Base-by-base conservation (phyloP, 352 stramenopile genomes). In the Globisporangium mamillatum region DNA sequence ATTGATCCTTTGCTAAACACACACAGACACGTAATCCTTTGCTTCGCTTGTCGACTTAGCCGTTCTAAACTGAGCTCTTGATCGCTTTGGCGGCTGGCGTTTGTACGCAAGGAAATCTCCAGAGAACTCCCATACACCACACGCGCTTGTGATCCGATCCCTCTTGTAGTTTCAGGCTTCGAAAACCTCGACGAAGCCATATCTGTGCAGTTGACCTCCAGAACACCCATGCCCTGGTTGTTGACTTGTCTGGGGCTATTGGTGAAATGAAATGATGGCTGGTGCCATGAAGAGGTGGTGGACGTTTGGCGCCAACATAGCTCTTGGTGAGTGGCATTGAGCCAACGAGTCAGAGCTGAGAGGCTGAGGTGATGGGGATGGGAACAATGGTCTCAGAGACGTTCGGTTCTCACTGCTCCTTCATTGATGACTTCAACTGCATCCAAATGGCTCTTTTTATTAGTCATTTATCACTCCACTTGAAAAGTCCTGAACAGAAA, bases 401-500 rank as follows among this genome's bases (percentile, higher is more conserved):
- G 60, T 71, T 67, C 66, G 60, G 66, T 71, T 71, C 36, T 22
- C 24, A n/a, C 46, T 66, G 46, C 44, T 22, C 44, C 44, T 52
- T 22, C 44, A n/a, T 9, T 34, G 24, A 25, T 53, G 34, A 41
- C 22, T 32, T 36, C 12, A 14, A 24, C 46, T 27, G 46, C 3
- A 27, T 24, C 12, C 22, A 12, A 10, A 27, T 66, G 60, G 41
- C 20, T 54, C 41, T 55, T 41, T 65, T 16, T 44, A 44, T 20
- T 53, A 34, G 59, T 48, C 41, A 48, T 52, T 52, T 16, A 6
- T 46, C 38, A 46, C 38, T 22, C 44, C 44, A 52, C 18, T 18
- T 20, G 16, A 8, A 22, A 52, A n/a, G 3, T 20, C 7, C 32
- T 36, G 12, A n/a, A 14, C 60, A 48, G 25, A 34, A 22, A 52